Base-by-base conservation (phyloP, 2,329 filamentous ascomycete species). In the Cladosporium sphaerospermum region DNA sequence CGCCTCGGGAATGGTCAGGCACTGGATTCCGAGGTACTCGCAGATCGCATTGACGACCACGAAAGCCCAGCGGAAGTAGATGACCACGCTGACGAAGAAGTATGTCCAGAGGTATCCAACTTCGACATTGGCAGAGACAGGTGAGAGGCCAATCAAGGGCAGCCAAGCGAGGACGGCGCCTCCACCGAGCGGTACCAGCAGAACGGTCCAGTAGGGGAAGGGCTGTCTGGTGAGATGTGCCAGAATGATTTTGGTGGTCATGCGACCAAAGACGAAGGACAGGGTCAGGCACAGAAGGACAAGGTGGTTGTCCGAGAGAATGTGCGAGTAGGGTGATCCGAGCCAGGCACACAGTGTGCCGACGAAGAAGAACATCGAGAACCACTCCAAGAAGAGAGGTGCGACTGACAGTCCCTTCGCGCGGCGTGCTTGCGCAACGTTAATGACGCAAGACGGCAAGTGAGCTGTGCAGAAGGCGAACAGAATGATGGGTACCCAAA, bases 191-290 rank as follows among this genome's bases (percentile, higher is more conserved):
- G 93, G 93, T 33, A 81, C 83, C 36, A 97, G 78, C 80, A 97
- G 88, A 45, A 93, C 80, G 9, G 93, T 97, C 90, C 91, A 97
- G 78, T 88, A 95, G 1, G 93, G 93, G 73, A 97, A 99, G 3
- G 92, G 88, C 69, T 97, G 93, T 58, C 83, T 83, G 2, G 93
- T 93, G 48, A 99, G 78, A 71, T 99, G 93, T 2, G 93, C 92
- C 14, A 99, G 83, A 67, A 99, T 99, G 71, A 97, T 97, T 77
- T 97, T 99, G 37, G 93, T 99, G 0, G 93, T 97, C 85, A 99
- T 90, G 61, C 93, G 86, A 34, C 93, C 93, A 70, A 99, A 97
- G 55, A 96, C 93, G 64, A 97, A 91, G n/a, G 89, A 88, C 78
- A 97, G 87, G 55, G 89, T 95, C 56, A 95, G 73, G 75, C 91